These are phyloP conservation scores for Isoetes engelmannii DNA, from an alignment of 83 land plant genomes.

Conservation along the genomic window DNA sequence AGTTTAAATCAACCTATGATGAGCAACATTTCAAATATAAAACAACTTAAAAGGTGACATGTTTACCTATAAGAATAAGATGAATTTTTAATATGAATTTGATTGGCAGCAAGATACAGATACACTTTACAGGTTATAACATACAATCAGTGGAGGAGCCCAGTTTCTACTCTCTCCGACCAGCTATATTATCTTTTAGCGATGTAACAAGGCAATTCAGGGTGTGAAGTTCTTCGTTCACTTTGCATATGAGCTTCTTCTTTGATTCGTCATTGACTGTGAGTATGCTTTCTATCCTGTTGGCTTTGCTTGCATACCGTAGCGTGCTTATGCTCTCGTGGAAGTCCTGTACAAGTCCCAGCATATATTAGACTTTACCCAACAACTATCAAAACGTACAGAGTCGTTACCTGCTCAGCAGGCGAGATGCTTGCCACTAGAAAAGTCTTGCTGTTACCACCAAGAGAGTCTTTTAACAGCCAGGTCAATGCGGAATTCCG, in stretches of 20 bases:
- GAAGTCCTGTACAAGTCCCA: slow-evolving; percentile 16
- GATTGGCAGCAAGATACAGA: too few relatives aligned
- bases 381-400: background rate
- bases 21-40: too few relatives aligned
- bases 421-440: slow-evolving; percentile 29
- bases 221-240: slow-evolving; percentile 28
- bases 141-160: too few relatives aligned
- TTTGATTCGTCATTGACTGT: slow-evolving; percentile 13
- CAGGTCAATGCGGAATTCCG: slow-evolving; percentile 27
- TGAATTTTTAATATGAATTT: too few relatives aligned
- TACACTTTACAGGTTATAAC: too few relatives aligned
- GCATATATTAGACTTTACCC: background rate
- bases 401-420: slow-evolving; percentile 22
- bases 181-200: too few relatives aligned
- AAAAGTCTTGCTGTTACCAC: slow-evolving; percentile 26
- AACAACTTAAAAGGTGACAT: too few relatives aligned
- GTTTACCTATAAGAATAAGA: too few relatives aligned
- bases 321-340: slow-evolving; percentile 31
- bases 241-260: slow-evolving; percentile 19
- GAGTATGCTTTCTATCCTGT: slow-evolving; percentile 21
- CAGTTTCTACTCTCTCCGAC: too few relatives aligned
- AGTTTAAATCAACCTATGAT: too few relatives aligned
- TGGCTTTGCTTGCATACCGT: slow-evolving; percentile 24
- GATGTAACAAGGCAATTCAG: slow-evolving; percentile 16
- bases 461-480: slow-evolving; percentile 25